Conservation (phyloP, 257 asterid species). For the Solanum ahanhuiri region DNA sequence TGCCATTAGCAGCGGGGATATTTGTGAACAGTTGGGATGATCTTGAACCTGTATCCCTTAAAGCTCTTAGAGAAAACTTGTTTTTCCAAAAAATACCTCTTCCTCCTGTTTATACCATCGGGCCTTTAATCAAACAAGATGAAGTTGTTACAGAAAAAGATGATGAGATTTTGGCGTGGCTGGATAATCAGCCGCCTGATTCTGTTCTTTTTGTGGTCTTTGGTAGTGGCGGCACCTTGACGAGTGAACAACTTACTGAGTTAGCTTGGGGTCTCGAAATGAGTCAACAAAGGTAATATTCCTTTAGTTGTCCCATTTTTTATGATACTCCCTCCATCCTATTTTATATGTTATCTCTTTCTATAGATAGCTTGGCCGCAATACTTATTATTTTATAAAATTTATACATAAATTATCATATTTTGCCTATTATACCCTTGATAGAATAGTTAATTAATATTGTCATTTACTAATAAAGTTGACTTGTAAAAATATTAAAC, state of each 20-base stretch:
- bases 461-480: too few relatives aligned
- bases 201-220: slow-evolving; percentile 30
- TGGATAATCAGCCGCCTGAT: slow-evolving; percentile 26
- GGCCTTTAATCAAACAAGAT: slow-evolving; percentile 24
- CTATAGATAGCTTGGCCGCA: too few relatives aligned
- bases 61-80: slow-evolving; percentile 18
- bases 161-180: slow-evolving; percentile 17
- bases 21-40: slow-evolving; percentile 29
- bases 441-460: too few relatives aligned
- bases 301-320: too few relatives aligned
- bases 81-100: slow-evolving; percentile 12
- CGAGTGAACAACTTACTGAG: slow-evolving; percentile 24
- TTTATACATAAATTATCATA: too few relatives aligned
- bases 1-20: slow-evolving; percentile 16
- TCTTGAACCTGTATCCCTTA: slow-evolving; percentile 17
- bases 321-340: too few relatives aligned
- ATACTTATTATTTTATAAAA: too few relatives aligned
- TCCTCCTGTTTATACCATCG: slow-evolving; percentile 27
- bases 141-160: slow-evolving; percentile 1
- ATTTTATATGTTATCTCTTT: too few relatives aligned
- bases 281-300: slow-evolving; percentile 17
- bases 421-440: too few relatives aligned
- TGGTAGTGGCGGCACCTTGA: slow-evolving; percentile 42
- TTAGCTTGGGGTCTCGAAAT: slow-evolving; percentile 32
- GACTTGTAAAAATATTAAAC: too few relatives aligned